Percentiles rank a stretch among this genome's conserved stretches.
Conservation (phyloP, 2,329 filamentous ascomycete species). For the Penicillium carneum region DNA sequence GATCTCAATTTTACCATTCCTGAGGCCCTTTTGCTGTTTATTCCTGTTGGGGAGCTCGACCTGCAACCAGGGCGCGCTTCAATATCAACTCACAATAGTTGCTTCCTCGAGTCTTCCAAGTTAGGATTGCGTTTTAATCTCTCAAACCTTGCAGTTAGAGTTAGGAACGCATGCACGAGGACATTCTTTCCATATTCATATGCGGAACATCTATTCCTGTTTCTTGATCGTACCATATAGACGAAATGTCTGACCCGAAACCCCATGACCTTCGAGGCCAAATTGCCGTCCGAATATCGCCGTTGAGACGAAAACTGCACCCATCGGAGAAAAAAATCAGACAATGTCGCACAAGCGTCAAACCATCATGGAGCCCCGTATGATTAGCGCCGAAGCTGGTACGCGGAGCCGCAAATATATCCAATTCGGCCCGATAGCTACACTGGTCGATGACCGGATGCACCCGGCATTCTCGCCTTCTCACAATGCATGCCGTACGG, state of each 20-base stretch:
- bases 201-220: no score
- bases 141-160: background rate
- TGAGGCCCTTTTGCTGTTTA: slow-evolving; percentile 45
- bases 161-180: background rate
- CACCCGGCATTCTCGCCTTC: background rate
- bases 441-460: background rate
- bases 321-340: background rate
- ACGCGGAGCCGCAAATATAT: background rate
- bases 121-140: background rate
- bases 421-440: slow-evolving; percentile 5
- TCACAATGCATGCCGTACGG: no score
- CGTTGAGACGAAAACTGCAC: background rate
- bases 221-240: background rate
- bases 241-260: background rate
- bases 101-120: background rate
- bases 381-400: background rate
- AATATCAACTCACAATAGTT: background rate
- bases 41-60: slow-evolving; percentile 9
- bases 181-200: background rate
- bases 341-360: background rate
- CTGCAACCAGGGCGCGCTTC: slow-evolving; percentile 1
- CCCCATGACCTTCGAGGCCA: background rate
- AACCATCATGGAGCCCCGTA: background rate
- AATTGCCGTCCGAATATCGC: background rate
- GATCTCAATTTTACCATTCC: slow-evolving; percentile 53